Evolutionary conservation across 2,329 filamentous ascomycete genomes (phyloP).

Genomic region (Coleophoma eucalyptorum): DNA sequence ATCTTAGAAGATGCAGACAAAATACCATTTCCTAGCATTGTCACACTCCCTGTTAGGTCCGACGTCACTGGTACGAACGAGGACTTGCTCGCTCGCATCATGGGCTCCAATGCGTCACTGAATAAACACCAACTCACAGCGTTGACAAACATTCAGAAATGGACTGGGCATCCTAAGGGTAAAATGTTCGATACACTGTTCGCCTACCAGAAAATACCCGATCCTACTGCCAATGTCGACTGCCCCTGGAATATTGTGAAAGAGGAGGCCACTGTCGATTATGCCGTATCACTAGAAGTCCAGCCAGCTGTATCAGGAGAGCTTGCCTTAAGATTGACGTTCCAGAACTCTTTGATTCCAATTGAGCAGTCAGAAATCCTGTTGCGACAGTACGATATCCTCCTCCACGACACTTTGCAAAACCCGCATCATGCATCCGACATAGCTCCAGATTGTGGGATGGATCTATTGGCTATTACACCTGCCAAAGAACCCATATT

Average conservation of each 20-base stretch:
- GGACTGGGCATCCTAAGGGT: constrained; percentile 61
- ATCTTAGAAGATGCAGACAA: constrained; percentile 51
- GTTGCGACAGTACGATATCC: constrained; percentile 66
- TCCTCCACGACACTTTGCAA: constrained; percentile 56
- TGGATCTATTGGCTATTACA: constrained; percentile 58
- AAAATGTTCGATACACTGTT: constrained; percentile 81
- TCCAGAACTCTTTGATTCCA: constrained; percentile 61
- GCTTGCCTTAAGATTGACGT: constrained; percentile 64
- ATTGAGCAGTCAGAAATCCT: constrained; percentile 62
- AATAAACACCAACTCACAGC: constrained; percentile 70
- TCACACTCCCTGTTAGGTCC: constrained; percentile 72
- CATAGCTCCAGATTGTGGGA: constrained; percentile 8
- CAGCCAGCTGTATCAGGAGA: constrained; percentile 46
- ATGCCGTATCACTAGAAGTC: constrained; percentile 76
- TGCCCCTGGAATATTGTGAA: constrained; percentile 55
- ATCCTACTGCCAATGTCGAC: constrained; percentile 10
- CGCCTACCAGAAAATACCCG: constrained; percentile 66
- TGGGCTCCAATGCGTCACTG: constrained; percentile 60
- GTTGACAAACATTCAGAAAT: constrained; percentile 67
- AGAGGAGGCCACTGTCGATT: constrained; percentile 71
- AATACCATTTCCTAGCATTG: constrained; percentile 73
- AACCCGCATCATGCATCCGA: constrained; percentile 34
- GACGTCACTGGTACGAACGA: constrained; percentile 48
- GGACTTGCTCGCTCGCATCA: constrained; percentile 57
- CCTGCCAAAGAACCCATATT: constrained; percentile 58